These are phyloP conservation scores for Rhizopogon sp. DNA, from an alignment of 768 basidiomycete genomes.

Conservation along the genomic window DNA sequence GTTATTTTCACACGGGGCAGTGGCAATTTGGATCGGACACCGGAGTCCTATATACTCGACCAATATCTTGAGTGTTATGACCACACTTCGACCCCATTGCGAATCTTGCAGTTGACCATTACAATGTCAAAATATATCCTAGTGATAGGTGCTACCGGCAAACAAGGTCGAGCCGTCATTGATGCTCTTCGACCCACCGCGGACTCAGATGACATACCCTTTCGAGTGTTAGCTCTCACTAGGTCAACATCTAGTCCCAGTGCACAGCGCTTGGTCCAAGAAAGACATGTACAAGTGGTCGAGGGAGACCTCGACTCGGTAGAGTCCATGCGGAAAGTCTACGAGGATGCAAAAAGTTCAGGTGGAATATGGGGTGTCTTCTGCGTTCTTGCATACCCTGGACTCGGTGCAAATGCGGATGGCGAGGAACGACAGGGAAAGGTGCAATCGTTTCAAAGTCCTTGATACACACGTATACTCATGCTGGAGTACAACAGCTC, in stretches of 20 bases:
- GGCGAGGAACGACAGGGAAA: constrained; percentile 37
- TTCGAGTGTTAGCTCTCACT: constrained; percentile 34
- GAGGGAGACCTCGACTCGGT: constrained; percentile 30
- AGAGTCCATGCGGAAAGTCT: constrained; percentile 26
- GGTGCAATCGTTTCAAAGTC: constrained; percentile 13
- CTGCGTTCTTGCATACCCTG: constrained; percentile 34
- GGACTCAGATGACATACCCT: constrained; percentile 9
- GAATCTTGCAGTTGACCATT: not conserved
- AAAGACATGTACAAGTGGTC: constrained; percentile 27
- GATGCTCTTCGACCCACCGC: constrained; percentile 15
- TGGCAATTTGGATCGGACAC: too few species aligned
- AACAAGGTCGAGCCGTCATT: constrained; percentile 32
- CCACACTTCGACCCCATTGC: not conserved
- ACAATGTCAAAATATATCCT: constrained; percentile 18
- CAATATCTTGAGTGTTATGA: too few species aligned
- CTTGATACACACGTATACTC: not conserved
- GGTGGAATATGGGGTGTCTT: constrained; percentile 36
- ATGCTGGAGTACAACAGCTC: constrained; percentile 14
- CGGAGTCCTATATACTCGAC: too few species aligned
- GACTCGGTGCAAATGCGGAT: constrained; percentile 34
- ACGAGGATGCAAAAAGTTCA: constrained; percentile 26
- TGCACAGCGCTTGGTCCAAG: constrained; percentile 18
- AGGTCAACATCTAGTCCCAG: constrained; percentile 25
- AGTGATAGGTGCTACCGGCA: constrained; percentile 33
- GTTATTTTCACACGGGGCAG: too few species aligned